phyloP scores from a whole-genome alignment of 2,329 filamentous ascomycete genomes.

The Phyllosticta citriasiana region DNA sequence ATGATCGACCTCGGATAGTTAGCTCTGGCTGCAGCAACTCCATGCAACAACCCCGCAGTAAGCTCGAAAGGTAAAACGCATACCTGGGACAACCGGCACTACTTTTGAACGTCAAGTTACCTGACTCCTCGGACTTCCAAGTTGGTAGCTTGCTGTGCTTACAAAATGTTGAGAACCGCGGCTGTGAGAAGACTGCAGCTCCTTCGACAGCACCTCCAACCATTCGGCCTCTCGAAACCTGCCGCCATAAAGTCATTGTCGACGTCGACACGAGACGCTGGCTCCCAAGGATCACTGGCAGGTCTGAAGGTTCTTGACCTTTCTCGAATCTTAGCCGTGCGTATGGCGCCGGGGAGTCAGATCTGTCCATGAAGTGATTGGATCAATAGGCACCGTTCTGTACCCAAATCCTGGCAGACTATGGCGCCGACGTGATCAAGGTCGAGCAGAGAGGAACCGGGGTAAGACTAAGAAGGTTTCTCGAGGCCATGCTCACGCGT shows the following conservation, averaged over 20 bases:
- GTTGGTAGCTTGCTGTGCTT: background rate
- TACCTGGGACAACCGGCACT: background rate
- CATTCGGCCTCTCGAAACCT: background rate
- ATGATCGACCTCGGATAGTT: background rate
- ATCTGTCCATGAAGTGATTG: background rate
- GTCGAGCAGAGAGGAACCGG: conserved; percentile 27
- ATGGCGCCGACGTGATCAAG: conserved; percentile 27
- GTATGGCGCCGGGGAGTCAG: background rate
- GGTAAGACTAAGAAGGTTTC: background rate
- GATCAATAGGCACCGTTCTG: conserved; percentile 10
- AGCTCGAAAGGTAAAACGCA: background rate
- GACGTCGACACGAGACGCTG: background rate
- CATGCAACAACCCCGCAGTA: conserved; percentile 5
- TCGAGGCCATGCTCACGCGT: background rate
- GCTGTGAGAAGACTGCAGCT: background rate
- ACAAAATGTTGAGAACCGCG: background rate
- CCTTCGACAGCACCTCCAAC: background rate
- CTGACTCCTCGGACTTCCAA: too few relatives aligned
- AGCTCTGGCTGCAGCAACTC: background rate
- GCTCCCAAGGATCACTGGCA: background rate
- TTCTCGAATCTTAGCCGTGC: conserved; percentile 5
- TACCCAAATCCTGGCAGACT: conserved; percentile 12
- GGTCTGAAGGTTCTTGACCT: conserved; percentile 10
- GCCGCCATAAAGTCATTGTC: background rate
- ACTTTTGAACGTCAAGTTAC: background rate